Conservation (phyloP, 164 flowering plant species). For the Litsea cubeba region DNA sequence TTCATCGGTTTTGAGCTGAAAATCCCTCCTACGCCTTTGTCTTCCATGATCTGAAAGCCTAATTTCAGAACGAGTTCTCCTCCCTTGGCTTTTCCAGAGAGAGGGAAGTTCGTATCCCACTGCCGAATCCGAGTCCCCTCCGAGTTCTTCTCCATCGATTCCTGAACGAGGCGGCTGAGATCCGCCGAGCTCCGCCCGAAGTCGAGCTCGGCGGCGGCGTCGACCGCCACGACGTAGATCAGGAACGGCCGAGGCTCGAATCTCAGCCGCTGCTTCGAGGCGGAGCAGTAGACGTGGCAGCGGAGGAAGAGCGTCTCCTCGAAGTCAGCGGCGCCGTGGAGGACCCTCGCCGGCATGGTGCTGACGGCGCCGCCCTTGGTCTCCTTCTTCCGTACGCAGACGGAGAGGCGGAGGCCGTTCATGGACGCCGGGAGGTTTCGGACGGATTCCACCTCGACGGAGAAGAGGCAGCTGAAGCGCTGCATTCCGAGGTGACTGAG, state of each 20-base stretch:
- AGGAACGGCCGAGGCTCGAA: slow-evolving; percentile 77
- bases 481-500: slow-evolving; percentile 75
- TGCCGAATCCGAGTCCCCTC: slow-evolving; percentile 69
- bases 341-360: slow-evolving; percentile 86
- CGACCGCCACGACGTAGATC: slow-evolving; percentile 64
- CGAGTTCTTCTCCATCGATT: slow-evolving; percentile 60
- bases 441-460: slow-evolving; percentile 72
- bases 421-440: slow-evolving; percentile 81
- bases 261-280: slow-evolving; percentile 31
- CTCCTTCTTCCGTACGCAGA: slow-evolving; percentile 79
- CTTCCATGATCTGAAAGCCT: slow-evolving; percentile 90
- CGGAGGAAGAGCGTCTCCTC: slow-evolving; percentile 78
- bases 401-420: slow-evolving; percentile 86
- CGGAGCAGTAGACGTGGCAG: slow-evolving; percentile 63
- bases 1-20: slow-evolving; percentile 16
- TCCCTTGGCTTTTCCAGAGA: slow-evolving; percentile 81
- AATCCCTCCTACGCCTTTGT: slow-evolving; percentile 48
- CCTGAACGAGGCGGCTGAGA: slow-evolving; percentile 64
- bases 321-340: slow-evolving; percentile 86
- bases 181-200: slow-evolving; percentile 69
- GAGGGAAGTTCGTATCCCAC: slow-evolving; percentile 61
- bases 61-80: slow-evolving; percentile 73
- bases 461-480: slow-evolving; percentile 72
- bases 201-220: slow-evolving; percentile 72
- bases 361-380: slow-evolving; percentile 83